A percentile compares a stretch with the other conserved stretches of the same genome.
Conservation (phyloP, 2,329 filamentous ascomycete genomes). For the Cladosporium sp. region DNA sequence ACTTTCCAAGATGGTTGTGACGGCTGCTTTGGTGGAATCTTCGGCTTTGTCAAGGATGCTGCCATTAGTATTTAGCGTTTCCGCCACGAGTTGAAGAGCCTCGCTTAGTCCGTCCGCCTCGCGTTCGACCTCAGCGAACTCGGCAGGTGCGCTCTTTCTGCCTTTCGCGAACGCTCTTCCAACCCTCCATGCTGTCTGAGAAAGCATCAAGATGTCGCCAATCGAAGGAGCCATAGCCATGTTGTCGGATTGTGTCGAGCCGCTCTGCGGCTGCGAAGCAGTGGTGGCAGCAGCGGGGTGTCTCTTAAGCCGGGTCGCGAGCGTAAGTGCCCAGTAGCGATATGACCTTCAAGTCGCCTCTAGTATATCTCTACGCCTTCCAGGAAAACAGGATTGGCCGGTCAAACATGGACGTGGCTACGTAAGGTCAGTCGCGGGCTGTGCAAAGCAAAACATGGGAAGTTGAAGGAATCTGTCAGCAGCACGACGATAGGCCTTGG, state of each 20-base stretch:
- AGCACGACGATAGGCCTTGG: background rate
- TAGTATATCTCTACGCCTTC: background rate
- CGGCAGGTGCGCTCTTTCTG: slow-evolving; percentile 35
- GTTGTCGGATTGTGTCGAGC: background rate
- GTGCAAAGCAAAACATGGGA: background rate
- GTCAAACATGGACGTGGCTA: background rate
- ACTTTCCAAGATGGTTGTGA: slow-evolving; percentile 37
- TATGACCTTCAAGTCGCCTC: background rate
- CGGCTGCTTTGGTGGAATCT: slow-evolving; percentile 32
- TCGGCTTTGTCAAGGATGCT: slow-evolving; percentile 34
- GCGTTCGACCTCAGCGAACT: slow-evolving; percentile 41
- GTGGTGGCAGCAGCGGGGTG: no score
- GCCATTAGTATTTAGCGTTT: slow-evolving; percentile 37
- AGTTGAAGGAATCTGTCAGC: background rate
- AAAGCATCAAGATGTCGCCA: slow-evolving; percentile 45
- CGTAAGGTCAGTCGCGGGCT: background rate
- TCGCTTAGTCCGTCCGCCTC: slow-evolving; percentile 41
- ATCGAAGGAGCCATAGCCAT: slow-evolving; percentile 21
- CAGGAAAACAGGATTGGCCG: background rate
- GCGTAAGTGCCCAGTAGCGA: background rate
- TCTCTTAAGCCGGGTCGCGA: no score
- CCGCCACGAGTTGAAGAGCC: slow-evolving; percentile 42
- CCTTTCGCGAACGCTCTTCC: slow-evolving; percentile 42
- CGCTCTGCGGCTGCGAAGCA: background rate
- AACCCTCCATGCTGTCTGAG: slow-evolving; percentile 44